Evolutionary conservation across 2,329 filamentous ascomycete genomes (phyloP).

Genomic region (Leptographium wingfieldii): DNA sequence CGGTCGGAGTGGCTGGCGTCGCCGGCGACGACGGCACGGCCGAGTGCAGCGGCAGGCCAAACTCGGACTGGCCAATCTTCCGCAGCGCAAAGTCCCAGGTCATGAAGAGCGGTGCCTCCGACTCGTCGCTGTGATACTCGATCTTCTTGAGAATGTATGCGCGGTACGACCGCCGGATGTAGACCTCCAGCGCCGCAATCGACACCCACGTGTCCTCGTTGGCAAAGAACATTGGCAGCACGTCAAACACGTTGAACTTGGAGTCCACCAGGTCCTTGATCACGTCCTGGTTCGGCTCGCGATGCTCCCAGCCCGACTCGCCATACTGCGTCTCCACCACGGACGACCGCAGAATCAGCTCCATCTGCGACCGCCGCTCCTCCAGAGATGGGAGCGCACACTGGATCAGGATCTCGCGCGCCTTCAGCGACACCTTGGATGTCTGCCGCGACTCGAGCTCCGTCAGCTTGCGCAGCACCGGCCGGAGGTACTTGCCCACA

Average conservation of each 20-base stretch:
- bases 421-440: constrained; percentile 94
- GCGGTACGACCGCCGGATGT: constrained; percentile 91
- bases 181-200: constrained; percentile 86
- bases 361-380: constrained; percentile 92
- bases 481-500: constrained; percentile 76
- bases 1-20: constrained; percentile 65
- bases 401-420: constrained; percentile 93
- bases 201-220: constrained; percentile 92
- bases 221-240: constrained; percentile 86
- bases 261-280: constrained; percentile 98
- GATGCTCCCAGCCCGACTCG: constrained; percentile 92
- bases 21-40: constrained; percentile 75
- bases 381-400: constrained; percentile 92
- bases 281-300: constrained; percentile 77
- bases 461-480: constrained; percentile 70
- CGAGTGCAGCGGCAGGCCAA: constrained; percentile 67
- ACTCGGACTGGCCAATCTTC: constrained; percentile 86
- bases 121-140: constrained; percentile 74
- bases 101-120: constrained; percentile 55
- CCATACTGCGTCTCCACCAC: constrained; percentile 96
- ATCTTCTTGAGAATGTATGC: constrained; percentile 86
- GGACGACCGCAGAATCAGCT: constrained; percentile 91
- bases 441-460: constrained; percentile 78
- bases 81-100: constrained; percentile 94
- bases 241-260: constrained; percentile 96